These are phyloP conservation scores for Chernovozyma sophiae-reginae DNA, from an alignment of 1,139 yeast genomes.

Conservation along the genomic window DNA sequence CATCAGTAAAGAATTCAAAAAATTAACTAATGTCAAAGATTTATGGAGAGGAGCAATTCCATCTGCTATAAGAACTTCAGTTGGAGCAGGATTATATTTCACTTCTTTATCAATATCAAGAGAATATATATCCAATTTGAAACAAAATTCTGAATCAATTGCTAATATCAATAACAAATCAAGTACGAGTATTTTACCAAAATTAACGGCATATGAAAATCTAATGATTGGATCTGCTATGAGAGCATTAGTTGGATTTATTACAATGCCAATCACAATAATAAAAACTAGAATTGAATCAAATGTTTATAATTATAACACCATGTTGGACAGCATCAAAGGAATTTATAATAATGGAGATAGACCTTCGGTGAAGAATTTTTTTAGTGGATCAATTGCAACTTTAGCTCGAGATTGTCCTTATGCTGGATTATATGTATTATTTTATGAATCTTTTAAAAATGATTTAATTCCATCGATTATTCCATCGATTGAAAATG, in stretches of 20 bases:
- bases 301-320: constrained; percentile 63
- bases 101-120: constrained; percentile 66
- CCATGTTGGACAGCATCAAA: constrained; percentile 58
- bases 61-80: constrained; percentile 81
- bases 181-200: constrained; percentile 52
- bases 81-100: constrained; percentile 86
- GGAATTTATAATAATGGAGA: constrained; percentile 47
- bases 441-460: constrained; percentile 77
- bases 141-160: constrained; percentile 6
- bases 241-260: constrained; percentile 75
- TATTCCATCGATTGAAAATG: constrained; percentile 8
- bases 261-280: constrained; percentile 98
- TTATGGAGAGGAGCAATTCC: constrained; percentile 95
- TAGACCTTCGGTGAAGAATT: constrained; percentile 57
- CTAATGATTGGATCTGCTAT: constrained; percentile 73
- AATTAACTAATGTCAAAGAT: constrained; percentile 45
- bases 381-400: constrained; percentile 83
- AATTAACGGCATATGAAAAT: constrained; percentile 66
- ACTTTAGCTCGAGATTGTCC: constrained; percentile 93
- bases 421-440: constrained; percentile 87
- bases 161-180: constrained; percentile 6
- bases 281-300: constrained; percentile 86
- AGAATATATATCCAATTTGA: constrained; percentile 42
- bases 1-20: constrained; percentile 40
- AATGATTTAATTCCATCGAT: constrained; percentile 24